A percentile compares a stretch with the other conserved stretches of the same genome.
Conservation (phyloP, 177 flowering plant genomes). For the Vitis hybrid region DNA sequence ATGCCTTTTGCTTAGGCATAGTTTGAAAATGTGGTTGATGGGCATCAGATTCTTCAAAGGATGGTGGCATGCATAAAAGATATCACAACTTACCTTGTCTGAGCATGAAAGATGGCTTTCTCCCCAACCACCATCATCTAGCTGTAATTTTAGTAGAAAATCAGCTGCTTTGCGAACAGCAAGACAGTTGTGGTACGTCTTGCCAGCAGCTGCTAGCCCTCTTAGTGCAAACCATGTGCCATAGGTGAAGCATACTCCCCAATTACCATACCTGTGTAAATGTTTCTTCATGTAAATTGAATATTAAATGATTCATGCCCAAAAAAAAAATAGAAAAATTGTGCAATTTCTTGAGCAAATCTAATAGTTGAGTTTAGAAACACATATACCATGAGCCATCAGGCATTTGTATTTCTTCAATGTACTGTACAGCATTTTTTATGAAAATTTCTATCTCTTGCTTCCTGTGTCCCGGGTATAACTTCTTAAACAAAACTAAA, state of each 20-base stretch:
- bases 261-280: conserved; percentile 25
- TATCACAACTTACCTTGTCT: conserved; percentile 18
- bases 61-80: neutral
- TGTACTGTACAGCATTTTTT: conserved; percentile 8
- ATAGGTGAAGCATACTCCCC: no score
- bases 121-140: conserved; percentile 36
- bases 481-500: neutral
- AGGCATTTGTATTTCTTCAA: conserved; percentile 19
- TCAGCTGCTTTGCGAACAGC: conserved; percentile 25
- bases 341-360: no score
- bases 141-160: conserved; percentile 20
- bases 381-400: conserved; percentile 28
- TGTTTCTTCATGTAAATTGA: no score
- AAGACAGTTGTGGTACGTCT: conserved; percentile 1
- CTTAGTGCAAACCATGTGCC: no score
- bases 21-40: no score
- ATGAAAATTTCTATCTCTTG: conserved; percentile 20
- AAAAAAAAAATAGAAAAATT: no score
- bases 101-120: conserved; percentile 32
- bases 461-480: conserved; percentile 22
- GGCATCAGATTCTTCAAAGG: no score
- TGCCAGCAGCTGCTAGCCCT: no score
- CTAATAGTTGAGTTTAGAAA: no score
- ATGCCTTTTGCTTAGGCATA: no score
- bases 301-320: no score